Evolutionary conservation across 306 rosid species (phyloP), one percentile per base, ranked within the genome.

Genomic region (Citrullus mucosospermus): DNA sequence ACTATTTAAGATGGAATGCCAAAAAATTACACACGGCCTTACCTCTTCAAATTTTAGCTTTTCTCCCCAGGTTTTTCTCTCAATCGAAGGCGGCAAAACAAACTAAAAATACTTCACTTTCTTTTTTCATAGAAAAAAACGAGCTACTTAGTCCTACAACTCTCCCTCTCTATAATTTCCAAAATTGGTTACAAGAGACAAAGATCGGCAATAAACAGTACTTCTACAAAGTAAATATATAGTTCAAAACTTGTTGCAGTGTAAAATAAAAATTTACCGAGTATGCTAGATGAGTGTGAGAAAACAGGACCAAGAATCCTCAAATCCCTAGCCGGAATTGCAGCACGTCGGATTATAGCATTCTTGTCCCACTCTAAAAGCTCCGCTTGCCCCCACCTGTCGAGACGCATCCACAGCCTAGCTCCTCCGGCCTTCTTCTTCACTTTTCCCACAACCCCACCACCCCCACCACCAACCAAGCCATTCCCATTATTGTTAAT

Each of bases 241-340:
- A 48, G 58, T 28, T 71, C 22, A 22, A 32, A 43, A 5, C 36
- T 30, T 34, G 51, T 75, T 78, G 44, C 5, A 20, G 54, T 14
- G 18, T 10, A 46, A 12, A 38, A 58, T 79, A 20, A 60, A 34
- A 43, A 79, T 16, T 77, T 91, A 95, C 98, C 98, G 30, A 95
- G 99, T 58, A 95, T 95, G 78, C 85, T 95, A 32, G 97, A 95
- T 68, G 99, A 91, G 44, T 95, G 93, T 17, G 98, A 95, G 92
- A 95, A 95, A 60, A 95, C 85, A 43, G 99, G 99, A 72, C 99
- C 99, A 22, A 95, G 85, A 57, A 92, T 88, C 77, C 99, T 87
- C 84, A 95, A 82, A 85, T 95, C 99, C 59, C 97, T 83, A 7
- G 96, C 86, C 9, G 99, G 99, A 83, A 95, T 90, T 48, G 82